These are phyloP conservation scores for Fusarium piperis DNA, from an alignment of 2,329 filamentous ascomycete genomes.

Conservation along the genomic window DNA sequence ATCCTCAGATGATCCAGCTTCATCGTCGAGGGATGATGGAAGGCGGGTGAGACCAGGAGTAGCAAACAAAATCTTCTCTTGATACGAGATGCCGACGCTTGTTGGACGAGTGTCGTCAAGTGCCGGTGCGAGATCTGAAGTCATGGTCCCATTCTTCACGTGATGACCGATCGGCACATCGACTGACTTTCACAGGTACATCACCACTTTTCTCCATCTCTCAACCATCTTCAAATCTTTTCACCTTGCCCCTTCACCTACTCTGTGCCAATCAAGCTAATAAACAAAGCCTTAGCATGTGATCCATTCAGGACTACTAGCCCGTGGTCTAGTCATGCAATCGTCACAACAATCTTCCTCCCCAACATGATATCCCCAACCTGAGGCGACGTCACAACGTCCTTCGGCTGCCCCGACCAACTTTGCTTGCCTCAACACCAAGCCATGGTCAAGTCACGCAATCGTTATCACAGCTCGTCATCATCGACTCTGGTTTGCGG, in stretches of 20 bases:
- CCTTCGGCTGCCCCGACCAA: background rate
- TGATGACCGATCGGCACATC: background rate
- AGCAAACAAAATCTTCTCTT: background rate
- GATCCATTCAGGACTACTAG: background rate
- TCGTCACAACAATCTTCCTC: background rate
- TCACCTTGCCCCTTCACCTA: background rate
- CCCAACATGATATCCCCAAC: conserved; percentile 15
- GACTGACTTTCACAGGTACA: background rate
- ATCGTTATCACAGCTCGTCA: conserved; percentile 1
- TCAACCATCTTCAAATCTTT: background rate
- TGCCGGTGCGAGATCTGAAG: background rate
- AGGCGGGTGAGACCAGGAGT: background rate
- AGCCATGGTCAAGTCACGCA: background rate
- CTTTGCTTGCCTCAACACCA: background rate
- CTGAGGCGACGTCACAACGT: background rate
- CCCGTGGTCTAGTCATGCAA: background rate
- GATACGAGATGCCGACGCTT: background rate
- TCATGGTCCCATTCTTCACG: background rate
- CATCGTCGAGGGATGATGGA: background rate
- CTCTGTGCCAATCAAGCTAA: background rate
- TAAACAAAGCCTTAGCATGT: background rate
- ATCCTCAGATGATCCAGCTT: background rate
- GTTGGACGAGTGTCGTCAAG: background rate
- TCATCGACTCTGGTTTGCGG: conserved; percentile 7
- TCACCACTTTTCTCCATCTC: background rate